Conservation (phyloP, 1,284 basidiomycete species). For the Chalciporus piperatoides region DNA sequence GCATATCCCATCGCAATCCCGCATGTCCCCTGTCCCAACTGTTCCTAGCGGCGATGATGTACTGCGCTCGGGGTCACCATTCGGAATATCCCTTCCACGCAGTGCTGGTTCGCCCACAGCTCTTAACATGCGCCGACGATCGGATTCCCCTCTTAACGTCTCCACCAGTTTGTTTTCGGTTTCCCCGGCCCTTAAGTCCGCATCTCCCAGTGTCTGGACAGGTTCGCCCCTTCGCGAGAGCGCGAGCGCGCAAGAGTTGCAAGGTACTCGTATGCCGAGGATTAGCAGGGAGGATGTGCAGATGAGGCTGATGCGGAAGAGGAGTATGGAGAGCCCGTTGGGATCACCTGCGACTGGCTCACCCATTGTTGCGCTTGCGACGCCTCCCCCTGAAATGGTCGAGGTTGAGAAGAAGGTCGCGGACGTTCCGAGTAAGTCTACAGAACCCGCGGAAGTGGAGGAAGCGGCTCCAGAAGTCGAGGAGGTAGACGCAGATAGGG, state of each 20-base stretch:
- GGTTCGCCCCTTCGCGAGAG: conserved; percentile 31
- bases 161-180: conserved; percentile 14
- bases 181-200: conserved; percentile 21
- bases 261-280: conserved; percentile 25
- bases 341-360: conserved; percentile 18
- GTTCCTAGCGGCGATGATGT: background rate
- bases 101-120: conserved; percentile 16
- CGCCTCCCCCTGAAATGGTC: background rate
- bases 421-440: background rate
- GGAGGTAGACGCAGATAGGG: conserved; percentile 3
- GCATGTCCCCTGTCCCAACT: conserved; percentile 1
- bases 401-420: background rate
- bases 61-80: conserved; percentile 13
- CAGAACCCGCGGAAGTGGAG: background rate
- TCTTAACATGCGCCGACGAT: conserved; percentile 15
- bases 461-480: background rate
- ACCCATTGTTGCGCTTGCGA: background rate
- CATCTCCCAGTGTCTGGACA: conserved; percentile 20
- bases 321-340: conserved; percentile 42
- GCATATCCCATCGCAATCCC: conserved; percentile 4
- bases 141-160: conserved; percentile 24
- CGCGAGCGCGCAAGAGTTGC: conserved; percentile 22
- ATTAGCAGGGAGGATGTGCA: conserved; percentile 55
- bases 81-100: conserved; percentile 7
- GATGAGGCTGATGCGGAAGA: conserved; percentile 42